phyloP scores from a whole-genome alignment of 2,329 filamentous ascomycete genomes.

The Calycina marina region DNA sequence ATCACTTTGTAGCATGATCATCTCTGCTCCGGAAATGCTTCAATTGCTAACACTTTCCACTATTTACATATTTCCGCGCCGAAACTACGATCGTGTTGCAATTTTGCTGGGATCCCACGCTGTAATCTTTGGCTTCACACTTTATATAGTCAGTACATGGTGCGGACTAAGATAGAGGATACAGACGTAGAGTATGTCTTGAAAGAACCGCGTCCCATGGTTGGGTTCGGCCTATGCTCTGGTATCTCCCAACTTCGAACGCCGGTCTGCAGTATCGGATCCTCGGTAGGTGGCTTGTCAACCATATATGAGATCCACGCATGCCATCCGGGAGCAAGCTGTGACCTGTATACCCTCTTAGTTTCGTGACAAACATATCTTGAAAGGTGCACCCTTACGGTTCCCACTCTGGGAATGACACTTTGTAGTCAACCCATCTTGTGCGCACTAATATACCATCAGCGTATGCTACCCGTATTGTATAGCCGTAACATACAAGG shows the following conservation, averaged over 20 bases:
- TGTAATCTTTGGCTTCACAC: constrained; percentile 37
- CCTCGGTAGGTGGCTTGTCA: constrained; percentile 69
- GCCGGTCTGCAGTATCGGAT: constrained; percentile 54
- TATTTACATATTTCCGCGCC: too few species aligned
- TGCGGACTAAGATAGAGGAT: too few species aligned
- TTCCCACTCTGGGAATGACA: constrained; percentile 59
- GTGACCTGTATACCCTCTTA: constrained; percentile 37
- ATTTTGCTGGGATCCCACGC: constrained; percentile 32
- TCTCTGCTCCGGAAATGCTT: too few species aligned
- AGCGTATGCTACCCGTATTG: too few species aligned
- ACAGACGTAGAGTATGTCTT: constrained; percentile 93
- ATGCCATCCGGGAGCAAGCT: constrained; percentile 95
- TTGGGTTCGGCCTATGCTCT: constrained; percentile 59
- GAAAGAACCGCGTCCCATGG: constrained; percentile 63
- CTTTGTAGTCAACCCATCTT: constrained; percentile 94
- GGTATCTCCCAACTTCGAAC: constrained; percentile 62
- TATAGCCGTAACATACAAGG: constrained; percentile 67
- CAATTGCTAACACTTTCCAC: too few species aligned
- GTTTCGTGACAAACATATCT: constrained; percentile 5
- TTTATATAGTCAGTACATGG: too few species aligned
- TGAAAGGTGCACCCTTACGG: constrained; percentile 34
- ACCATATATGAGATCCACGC: constrained; percentile 93
- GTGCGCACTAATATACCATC: constrained; percentile 54
- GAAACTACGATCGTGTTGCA: not conserved
- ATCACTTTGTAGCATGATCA: too few species aligned